Base-by-base conservation (phyloP, 1,139 yeast genomes). In the Debaryomyces fabryi region DNA sequence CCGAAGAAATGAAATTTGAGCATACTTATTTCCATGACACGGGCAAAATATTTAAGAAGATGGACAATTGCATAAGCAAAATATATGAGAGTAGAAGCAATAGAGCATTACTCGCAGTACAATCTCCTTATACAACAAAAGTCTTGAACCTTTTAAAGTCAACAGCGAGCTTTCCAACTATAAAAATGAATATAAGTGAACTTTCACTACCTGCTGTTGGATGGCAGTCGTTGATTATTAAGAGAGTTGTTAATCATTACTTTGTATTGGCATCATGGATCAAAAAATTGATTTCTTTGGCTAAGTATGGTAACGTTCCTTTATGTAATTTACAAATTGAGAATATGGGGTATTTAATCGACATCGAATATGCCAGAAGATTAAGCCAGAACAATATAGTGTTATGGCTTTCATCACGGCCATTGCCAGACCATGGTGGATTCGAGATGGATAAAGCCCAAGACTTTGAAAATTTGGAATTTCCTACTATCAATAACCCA, bases 341-440 rank as follows among this genome's bases (percentile, higher is more conserved):
- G 50, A 88, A 89, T 56, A 76, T 86, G 64, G 86, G 89, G 0
- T 88, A 82, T 58, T 71, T 91, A 58, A 87, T 93, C 54, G 99
- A 93, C 68, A 78, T 93, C 38, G 84, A 84, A 50, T 93, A 89
- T 66, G 96, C 98, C 0, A 77, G 99, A 60, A 78, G 85, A 49
- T 76, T 93, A 48, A 74, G 76, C 29, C 76, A 80, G 35, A 81
- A 82, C 45, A 83, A 85, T 54, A 80, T 89, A 45, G 86, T 92
- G 2, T 69, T 93, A 42, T 95, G 99, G 99, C 92, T 99, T 98
- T 88, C 96, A 0, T 80, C 84, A 2, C 78, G 77, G 33, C 89
- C 96, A 1, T 68, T 79, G 40, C 96, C 97, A 0, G 97, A 90
- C 62, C 86, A 83, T 62, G 97, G 97, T 35, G 97, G 97, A 0